phyloP scores from a whole-genome alignment of 2,329 filamentous ascomycete genomes.

The Aspergillus uvarum region DNA sequence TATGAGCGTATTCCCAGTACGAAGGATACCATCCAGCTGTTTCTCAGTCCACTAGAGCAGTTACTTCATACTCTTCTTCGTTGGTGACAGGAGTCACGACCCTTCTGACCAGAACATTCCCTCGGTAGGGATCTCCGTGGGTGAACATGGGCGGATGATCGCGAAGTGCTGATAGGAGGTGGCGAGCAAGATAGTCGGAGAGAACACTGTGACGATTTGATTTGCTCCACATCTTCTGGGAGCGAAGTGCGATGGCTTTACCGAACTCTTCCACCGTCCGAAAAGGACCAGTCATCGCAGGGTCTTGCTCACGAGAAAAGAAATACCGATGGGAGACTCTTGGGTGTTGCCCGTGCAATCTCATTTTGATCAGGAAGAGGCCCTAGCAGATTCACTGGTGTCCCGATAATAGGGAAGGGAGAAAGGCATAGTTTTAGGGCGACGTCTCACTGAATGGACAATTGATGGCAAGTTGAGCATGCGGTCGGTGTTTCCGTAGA shows the following conservation, averaged over 20 bases:
- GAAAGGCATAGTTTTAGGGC: too few species aligned
- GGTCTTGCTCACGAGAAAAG: constrained; percentile 18
- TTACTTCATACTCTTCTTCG: constrained; percentile 19
- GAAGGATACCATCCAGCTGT: constrained; percentile 29
- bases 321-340: constrained; percentile 24
- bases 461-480: too few species aligned
- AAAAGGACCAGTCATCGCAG: constrained; percentile 18
- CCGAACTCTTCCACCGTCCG: constrained; percentile 22
- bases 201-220: constrained; percentile 16
- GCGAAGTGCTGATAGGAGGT: constrained; percentile 20
- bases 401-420: too few species aligned
- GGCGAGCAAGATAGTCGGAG: constrained; percentile 21
- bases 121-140: constrained; percentile 26
- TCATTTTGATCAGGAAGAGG: constrained; percentile 22
- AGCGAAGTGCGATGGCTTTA: constrained; percentile 20
- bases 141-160: constrained; percentile 24
- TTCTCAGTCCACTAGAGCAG: constrained; percentile 28
- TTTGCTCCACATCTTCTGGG: constrained; percentile 17
- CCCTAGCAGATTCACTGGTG: background rate
- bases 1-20: constrained; percentile 28
- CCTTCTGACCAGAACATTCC: constrained; percentile 23
- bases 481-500: too few species aligned
- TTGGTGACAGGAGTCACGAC: constrained; percentile 12
- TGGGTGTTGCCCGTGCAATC: constrained; percentile 18
- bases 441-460: too few species aligned